Conservation (phyloP, 768 basidiomycete genomes). For the Termitomyces sp. region DNA sequence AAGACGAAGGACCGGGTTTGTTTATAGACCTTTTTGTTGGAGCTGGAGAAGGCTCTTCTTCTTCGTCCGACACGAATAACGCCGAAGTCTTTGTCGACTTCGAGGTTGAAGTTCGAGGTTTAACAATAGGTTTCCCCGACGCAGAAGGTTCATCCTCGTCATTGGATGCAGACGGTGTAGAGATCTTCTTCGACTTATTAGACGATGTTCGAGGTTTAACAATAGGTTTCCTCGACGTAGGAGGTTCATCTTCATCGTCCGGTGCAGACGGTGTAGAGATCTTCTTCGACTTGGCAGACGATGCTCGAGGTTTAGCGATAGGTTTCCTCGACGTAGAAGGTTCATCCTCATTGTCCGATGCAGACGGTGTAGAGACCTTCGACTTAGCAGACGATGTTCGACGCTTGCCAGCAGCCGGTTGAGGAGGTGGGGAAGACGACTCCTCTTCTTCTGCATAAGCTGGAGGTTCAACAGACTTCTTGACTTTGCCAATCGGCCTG, state of each 20-base stretch:
- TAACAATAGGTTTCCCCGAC: background rate
- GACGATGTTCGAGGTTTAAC: background rate
- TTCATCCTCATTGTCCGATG: conserved; percentile 11
- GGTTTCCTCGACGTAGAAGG: background rate
- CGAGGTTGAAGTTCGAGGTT: background rate
- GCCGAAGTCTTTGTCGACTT: background rate
- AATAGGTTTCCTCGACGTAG: background rate
- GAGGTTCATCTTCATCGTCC: conserved; percentile 7
- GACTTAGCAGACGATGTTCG: background rate
- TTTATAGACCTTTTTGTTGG: background rate
- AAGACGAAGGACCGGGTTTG: background rate
- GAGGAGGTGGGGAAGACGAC: conserved; percentile 1
- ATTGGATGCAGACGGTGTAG: too few relatives aligned
- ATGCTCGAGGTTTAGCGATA: background rate
- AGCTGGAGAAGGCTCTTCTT: background rate
- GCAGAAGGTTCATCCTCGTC: conserved; percentile 3
- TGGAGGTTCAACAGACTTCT: conserved; percentile 1
- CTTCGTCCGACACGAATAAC: conserved; percentile 6
- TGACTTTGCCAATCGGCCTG: conserved; percentile 1
- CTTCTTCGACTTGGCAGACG: background rate
- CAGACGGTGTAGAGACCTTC: background rate
- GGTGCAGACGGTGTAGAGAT: background rate
- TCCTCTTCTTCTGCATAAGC: conserved; percentile 13
- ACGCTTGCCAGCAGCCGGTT: background rate
- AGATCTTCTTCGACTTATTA: background rate